These are phyloP conservation scores for Insectozyma bohioensis DNA, from an alignment of 1,139 yeast genomes.

Conservation along the genomic window DNA sequence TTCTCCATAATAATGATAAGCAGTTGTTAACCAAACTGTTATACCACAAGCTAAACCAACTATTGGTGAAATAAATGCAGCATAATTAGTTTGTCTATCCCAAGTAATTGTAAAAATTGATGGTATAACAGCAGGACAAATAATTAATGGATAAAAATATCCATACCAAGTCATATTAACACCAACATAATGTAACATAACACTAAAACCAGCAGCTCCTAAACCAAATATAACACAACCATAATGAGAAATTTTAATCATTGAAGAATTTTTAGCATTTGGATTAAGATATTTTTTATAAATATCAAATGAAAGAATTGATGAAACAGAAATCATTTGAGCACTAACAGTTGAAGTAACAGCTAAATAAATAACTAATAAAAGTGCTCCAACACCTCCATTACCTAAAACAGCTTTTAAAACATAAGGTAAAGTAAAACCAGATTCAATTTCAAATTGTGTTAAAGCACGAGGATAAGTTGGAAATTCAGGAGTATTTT, in stretches of 20 bases:
- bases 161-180: slow-evolving; percentile 36
- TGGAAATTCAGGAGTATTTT: slow-evolving; percentile 24
- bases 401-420: slow-evolving; percentile 28
- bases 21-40: slow-evolving; percentile 26
- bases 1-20: slow-evolving; percentile 24
- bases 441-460: slow-evolving; percentile 24
- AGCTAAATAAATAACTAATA: slow-evolving; percentile 28
- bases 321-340: slow-evolving; percentile 31
- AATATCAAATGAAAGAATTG: slow-evolving; percentile 31
- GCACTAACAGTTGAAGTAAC: slow-evolving; percentile 35
- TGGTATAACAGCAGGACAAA: slow-evolving; percentile 39
- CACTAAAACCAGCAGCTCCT: slow-evolving; percentile 29
- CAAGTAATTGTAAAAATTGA: slow-evolving; percentile 32
- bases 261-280: slow-evolving; percentile 24
- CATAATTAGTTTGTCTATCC: slow-evolving; percentile 30
- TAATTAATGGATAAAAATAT: slow-evolving; percentile 33
- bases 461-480: slow-evolving; percentile 31
- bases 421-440: slow-evolving; percentile 28
- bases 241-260: slow-evolving; percentile 28
- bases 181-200: slow-evolving; percentile 33
- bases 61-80: slow-evolving; percentile 27
- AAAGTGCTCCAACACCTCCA: slow-evolving; percentile 29
- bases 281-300: slow-evolving; percentile 29
- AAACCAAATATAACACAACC: slow-evolving; percentile 30
- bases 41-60: slow-evolving; percentile 24